These are phyloP conservation scores for Forsythia suspensa DNA, from an alignment of 257 asterid genomes.

Conservation along the genomic window DNA sequence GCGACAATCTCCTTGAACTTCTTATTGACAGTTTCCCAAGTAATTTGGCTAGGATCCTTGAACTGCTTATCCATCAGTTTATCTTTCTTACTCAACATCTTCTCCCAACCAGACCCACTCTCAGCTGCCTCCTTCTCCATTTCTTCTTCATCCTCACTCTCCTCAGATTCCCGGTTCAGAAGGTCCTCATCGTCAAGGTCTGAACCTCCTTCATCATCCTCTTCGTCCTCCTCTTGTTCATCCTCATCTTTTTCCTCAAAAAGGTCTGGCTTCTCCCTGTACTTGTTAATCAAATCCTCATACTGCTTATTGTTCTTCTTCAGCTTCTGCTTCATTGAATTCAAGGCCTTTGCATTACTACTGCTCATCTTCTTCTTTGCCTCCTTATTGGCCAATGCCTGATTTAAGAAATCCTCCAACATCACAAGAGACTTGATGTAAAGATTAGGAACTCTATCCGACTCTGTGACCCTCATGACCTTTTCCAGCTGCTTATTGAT, in stretches of 20 bases:
- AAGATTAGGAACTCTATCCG: constrained; percentile 67
- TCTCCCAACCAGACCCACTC: constrained; percentile 69
- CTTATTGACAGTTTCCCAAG: constrained; percentile 93
- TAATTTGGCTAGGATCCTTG: constrained; percentile 82
- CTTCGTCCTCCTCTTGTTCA: constrained; percentile 63
- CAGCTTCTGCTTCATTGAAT: constrained; percentile 90
- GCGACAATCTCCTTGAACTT: constrained; percentile 89
- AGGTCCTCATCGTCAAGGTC: constrained; percentile 51
- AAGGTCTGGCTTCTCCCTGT: constrained; percentile 81
- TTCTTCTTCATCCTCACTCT: constrained; percentile 52
- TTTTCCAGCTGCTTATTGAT: constrained; percentile 90
- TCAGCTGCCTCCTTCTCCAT: constrained; percentile 34
- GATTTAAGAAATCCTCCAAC: constrained; percentile 81
- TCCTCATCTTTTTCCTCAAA: constrained; percentile 68
- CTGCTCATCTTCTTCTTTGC: constrained; percentile 98
- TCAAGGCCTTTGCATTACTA: constrained; percentile 91
- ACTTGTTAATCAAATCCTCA: constrained; percentile 74
- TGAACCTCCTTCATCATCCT: constrained; percentile 55
- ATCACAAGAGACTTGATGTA: constrained; percentile 90
- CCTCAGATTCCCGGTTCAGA: constrained; percentile 38
- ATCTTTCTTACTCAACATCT: constrained; percentile 83
- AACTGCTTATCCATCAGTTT: constrained; percentile 90
- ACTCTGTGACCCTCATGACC: constrained; percentile 78
- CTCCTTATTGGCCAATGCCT: constrained; percentile 86
- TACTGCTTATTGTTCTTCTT: constrained; percentile 84